Conservation (phyloP, 1,139 yeast genomes). For the Protomyces macrosporus region DNA sequence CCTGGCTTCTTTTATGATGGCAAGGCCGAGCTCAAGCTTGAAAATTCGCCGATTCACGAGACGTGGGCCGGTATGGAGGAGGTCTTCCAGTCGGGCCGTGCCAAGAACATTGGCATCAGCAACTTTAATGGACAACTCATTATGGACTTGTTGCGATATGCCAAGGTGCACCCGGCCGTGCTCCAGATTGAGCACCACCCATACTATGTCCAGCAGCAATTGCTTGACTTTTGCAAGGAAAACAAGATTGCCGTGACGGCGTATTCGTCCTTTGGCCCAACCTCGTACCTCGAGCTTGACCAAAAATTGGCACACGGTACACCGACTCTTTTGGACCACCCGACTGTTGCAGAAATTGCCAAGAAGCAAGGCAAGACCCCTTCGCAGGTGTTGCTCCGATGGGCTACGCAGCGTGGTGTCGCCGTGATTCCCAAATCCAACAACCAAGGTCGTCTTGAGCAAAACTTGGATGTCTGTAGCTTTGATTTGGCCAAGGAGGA, state of each 20-base stretch:
- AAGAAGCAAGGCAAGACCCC: constrained; percentile 47
- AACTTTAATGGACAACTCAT: constrained; percentile 73
- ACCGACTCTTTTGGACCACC: constrained; percentile 43
- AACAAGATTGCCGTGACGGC: constrained; percentile 31
- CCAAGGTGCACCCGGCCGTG: constrained; percentile 69
- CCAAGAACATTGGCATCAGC: constrained; percentile 66
- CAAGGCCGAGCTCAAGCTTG: constrained; percentile 43
- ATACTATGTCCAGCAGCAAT: constrained; percentile 31
- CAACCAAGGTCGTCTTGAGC: constrained; percentile 54
- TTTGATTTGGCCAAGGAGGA: constrained; percentile 55
- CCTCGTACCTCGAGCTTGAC: constrained; percentile 35
- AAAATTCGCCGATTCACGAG: constrained; percentile 41
- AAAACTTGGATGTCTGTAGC: constrained; percentile 51
- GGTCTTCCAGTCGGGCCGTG: constrained; percentile 53
- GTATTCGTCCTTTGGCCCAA: constrained; percentile 33
- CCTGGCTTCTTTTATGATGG: constrained; percentile 61
- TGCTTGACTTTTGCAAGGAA: constrained; percentile 27
- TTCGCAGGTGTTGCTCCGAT: constrained; percentile 65
- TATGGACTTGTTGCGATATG: constrained; percentile 67
- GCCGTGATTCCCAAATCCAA: constrained; percentile 70
- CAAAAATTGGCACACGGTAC: constrained; percentile 34
- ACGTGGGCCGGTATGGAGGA: constrained; percentile 69
- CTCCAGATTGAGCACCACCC: constrained; percentile 68
- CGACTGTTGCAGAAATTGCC: constrained; percentile 52
- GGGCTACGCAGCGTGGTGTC: constrained; percentile 58